phyloP scores from a whole-genome alignment of 257 asterid genomes.

The Lycium ferocissimum region DNA sequence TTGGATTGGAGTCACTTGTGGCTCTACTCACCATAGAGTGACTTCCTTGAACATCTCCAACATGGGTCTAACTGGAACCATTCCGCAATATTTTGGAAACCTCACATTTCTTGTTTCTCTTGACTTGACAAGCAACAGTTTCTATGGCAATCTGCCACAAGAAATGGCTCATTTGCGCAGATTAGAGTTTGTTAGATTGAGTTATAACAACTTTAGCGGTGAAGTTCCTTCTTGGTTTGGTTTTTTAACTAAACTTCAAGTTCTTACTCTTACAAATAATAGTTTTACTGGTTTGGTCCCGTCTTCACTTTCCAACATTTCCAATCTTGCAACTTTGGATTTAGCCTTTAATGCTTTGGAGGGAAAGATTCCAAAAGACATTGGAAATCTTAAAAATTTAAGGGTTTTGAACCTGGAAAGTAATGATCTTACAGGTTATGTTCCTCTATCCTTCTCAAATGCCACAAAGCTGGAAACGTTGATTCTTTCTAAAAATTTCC shows the following conservation, averaged over 20 bases:
- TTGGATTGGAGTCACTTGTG: constrained; percentile 38
- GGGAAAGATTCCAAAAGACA: neutral
- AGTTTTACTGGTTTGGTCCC: constrained; percentile 26
- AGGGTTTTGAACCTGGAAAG: neutral
- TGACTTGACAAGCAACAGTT: constrained; percentile 6
- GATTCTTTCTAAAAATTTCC: neutral
- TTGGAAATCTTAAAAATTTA: constrained; percentile 24
- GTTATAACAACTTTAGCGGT: neutral
- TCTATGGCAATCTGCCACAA: constrained; percentile 24
- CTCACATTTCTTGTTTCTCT: constrained; percentile 32
- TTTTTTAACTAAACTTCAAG: neutral
- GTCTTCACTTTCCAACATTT: neutral
- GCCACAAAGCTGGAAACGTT: constrained; percentile 11
- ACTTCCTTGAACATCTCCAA: constrained; percentile 21
- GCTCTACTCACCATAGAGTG: neutral
- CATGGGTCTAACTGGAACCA: constrained; percentile 29
- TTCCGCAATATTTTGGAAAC: constrained; percentile 22
- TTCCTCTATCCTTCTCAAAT: constrained; percentile 3
- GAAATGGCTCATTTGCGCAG: constrained; percentile 14
- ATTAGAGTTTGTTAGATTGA: neutral
- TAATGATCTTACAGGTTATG: constrained; percentile 26
- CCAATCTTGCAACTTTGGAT: constrained; percentile 6
- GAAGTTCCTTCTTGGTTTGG: constrained; percentile 22
- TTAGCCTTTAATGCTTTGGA: neutral
- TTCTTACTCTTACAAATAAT: neutral